These are phyloP conservation scores for Desmodesmus armatus DNA, from an alignment of 139 green algal species.

Conservation along the genomic window DNA sequence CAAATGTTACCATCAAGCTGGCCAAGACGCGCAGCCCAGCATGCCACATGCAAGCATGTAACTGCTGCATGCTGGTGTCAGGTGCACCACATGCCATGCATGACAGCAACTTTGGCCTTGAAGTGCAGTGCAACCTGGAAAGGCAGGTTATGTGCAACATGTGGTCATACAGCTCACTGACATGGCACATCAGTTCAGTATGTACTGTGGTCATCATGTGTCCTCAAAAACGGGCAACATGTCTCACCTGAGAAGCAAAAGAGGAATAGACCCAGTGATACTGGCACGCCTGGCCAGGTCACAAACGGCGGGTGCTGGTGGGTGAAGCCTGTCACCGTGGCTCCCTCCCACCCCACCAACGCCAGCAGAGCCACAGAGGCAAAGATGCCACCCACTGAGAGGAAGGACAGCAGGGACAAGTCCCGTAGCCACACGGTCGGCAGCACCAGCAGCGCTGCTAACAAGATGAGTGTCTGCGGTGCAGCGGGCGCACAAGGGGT, in stretches of 20 bases:
- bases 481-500: no score
- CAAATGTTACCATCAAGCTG: no score
- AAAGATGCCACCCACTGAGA: constrained; percentile 51
- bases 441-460: constrained; percentile 46
- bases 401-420: constrained; percentile 53
- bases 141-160: no score
- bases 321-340: not conserved
- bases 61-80: no score
- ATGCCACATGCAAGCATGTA: no score
- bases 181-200: no score
- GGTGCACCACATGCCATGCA: no score
- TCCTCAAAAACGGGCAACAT: not conserved
- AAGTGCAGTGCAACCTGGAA: no score
- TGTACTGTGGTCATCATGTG: no score
- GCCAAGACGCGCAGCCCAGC: no score
- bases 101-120: no score
- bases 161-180: no score
- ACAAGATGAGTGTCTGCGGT: constrained; percentile 41
- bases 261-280: constrained; percentile 50
- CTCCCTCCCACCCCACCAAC: constrained; percentile 24
- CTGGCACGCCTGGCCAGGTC: constrained; percentile 41
- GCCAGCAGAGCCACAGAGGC: constrained; percentile 37
- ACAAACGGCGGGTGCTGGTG: constrained; percentile 5
- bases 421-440: constrained; percentile 61
- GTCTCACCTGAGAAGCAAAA: constrained; percentile 56